Base-by-base conservation (phyloP, 179 eudicot genomes). In the Drosera spatulata region DNA sequence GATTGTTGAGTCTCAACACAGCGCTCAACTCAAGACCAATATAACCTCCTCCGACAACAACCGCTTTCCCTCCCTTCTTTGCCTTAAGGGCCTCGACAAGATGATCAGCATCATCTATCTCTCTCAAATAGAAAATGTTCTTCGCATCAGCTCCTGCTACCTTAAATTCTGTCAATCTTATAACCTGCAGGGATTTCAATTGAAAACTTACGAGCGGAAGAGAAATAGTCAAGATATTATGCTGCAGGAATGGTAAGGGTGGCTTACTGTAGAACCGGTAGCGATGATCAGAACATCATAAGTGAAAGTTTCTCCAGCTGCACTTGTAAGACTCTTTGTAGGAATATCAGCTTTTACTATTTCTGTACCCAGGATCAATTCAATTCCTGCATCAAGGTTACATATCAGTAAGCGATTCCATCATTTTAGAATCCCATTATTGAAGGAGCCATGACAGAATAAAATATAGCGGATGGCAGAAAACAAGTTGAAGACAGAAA, bases 1-100 rank as follows among this genome's bases (percentile, higher is more conserved):
- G 63, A 64, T 94, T 82, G 75, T 94, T 94, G 53, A 86, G 53
- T 64, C 59, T 80, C 68, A 90, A 62, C 22, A 78, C 97, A 47
- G 99, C 97, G 74, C 99, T 84, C 64, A 94, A 91, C 83, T 94
- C 99, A 66, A 94, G 88, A 67, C 99, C 99, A 41, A 94, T 94
- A 76, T 94, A 94, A 54, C 99, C 99, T 66, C 99, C 99, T 53
- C 99, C 99, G 71, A 94, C 99, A 65, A 94, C 61, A 58, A 94
- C 88, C 56, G 78, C 95, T 67, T 85, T 94, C 45, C 95, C 99
- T 49, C 82, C 80, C 71, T 77, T 85, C 84, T 93, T 93, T 45
- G 82, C 78, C 64, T 94, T 86, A 60, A 94, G 85, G 61, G 79
- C 82, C 79, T 86, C 95, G 11, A 81, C 84, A 77, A 94, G 88